Evolutionary conservation across 805 yeast species (phyloP).

Genomic region (Candida lessepsii): DNA sequence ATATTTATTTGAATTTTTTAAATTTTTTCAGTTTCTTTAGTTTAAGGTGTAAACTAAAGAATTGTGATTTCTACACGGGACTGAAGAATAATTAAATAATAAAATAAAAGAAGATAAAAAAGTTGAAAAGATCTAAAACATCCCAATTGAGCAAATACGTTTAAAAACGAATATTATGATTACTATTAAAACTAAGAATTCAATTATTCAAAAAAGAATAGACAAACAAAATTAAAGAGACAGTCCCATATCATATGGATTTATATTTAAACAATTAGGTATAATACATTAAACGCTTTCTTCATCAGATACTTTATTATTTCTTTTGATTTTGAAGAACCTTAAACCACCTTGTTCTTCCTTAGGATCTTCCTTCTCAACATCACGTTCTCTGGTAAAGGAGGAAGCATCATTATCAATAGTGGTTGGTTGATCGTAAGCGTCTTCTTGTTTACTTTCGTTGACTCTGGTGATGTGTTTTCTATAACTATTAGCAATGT

Average conservation of each 20-base stretch:
- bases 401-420: constrained; percentile 39
- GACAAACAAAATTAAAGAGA: background rate
- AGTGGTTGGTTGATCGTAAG: constrained; percentile 24
- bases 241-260: background rate
- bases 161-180: too few relatives aligned
- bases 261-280: constrained; percentile 9
- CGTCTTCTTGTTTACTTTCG: constrained; percentile 24
- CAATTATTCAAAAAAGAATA: background rate
- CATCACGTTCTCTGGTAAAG: constrained; percentile 39
- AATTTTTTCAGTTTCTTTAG: background rate
- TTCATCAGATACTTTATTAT: constrained; percentile 42
- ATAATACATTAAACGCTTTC: constrained; percentile 36
- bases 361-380: constrained; percentile 27
- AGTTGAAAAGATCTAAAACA: too few relatives aligned
- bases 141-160: too few relatives aligned
- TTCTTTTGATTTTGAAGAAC: constrained; percentile 71
- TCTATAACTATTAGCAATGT: constrained; percentile 48
- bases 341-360: constrained; percentile 59
- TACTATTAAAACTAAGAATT: too few relatives aligned
- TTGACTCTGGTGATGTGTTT: constrained; percentile 45
- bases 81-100: background rate
- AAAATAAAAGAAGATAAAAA: background rate
- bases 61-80: constrained; percentile 1
- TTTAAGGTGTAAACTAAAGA: background rate
- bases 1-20: background rate